Percentiles rank a stretch among this genome's conserved stretches.
Conservation (phyloP, 495 filamentous ascomycete species). For the Penicillium flavigenum region DNA sequence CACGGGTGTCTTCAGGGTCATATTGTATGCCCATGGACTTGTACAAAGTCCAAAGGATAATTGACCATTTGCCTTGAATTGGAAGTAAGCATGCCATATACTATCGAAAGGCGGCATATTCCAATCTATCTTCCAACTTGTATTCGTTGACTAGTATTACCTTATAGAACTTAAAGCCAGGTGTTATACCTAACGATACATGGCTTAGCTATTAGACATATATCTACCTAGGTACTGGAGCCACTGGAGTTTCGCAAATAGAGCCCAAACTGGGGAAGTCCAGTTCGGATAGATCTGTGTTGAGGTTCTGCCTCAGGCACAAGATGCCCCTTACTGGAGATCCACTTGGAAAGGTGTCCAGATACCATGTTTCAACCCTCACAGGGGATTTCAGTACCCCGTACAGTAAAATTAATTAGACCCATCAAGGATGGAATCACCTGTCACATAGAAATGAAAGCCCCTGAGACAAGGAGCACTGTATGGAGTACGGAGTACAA, state of each 20-base stretch:
- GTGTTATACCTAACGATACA: background rate
- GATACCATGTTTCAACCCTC: background rate
- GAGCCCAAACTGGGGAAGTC: background rate
- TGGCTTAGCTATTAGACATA: background rate
- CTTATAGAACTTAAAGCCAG: background rate
- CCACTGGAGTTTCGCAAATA: background rate
- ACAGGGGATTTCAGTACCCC: background rate
- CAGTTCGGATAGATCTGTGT: too few relatives aligned
- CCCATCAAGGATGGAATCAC: background rate
- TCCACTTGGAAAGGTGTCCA: background rate
- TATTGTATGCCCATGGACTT: background rate
- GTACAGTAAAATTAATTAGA: background rate
- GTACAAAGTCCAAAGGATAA: background rate
- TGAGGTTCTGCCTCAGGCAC: background rate
- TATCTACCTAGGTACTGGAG: background rate
- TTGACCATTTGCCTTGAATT: background rate
- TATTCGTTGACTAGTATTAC: background rate
- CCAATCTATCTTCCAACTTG: background rate
- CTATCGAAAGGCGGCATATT: background rate
- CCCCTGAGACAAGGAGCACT: constrained; percentile 15
- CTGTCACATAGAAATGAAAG: constrained; percentile 2
- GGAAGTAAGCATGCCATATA: background rate
- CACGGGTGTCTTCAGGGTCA: too few relatives aligned
- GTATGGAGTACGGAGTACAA: constrained; percentile 12
- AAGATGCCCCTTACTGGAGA: background rate